Evolutionary conservation across 257 asterid species (phyloP).

Genomic region (Echium plantagineum): DNA sequence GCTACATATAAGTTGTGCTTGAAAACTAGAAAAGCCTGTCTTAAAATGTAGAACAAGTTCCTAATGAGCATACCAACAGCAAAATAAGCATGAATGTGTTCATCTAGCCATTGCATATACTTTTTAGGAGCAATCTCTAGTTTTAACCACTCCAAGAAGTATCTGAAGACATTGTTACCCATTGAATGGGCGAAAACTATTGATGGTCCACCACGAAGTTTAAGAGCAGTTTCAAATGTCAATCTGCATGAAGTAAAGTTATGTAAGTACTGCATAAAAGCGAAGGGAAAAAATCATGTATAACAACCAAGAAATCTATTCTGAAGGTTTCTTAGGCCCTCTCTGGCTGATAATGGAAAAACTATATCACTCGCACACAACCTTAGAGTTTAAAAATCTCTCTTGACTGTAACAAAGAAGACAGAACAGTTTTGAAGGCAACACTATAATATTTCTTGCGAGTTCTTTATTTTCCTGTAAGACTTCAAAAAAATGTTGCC

Average conservation of each 20-base stretch:
- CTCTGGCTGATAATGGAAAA: no score
- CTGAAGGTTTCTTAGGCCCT: no score
- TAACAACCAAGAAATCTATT: no score
- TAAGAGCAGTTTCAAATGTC: conserved; percentile 93
- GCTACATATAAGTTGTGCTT: conserved; percentile 11
- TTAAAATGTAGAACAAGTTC: conserved; percentile 10
- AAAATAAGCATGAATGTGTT: conserved; percentile 94
- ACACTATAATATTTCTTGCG: no score
- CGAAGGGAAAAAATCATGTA: no score
- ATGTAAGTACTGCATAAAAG: no score
- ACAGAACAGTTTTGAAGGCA: no score
- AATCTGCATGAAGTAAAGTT: conserved; percentile 37
- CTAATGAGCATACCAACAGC: conserved; percentile 77
- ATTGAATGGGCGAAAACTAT: conserved; percentile 91
- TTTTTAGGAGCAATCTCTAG: conserved; percentile 87
- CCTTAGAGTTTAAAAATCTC: no score
- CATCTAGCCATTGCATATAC: conserved; percentile 78
- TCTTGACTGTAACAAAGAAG: no score
- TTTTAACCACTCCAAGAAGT: conserved; percentile 98
- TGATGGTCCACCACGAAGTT: conserved; percentile 95
- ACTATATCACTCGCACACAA: no score
- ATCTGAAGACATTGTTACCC: conserved; percentile 97
- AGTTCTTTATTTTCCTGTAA: no score
- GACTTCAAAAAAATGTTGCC: no score
- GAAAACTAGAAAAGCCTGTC: conserved; percentile 4